Conservation (phyloP, 2,329 filamentous ascomycete genomes). For the Albophoma yamanashiensis region DNA sequence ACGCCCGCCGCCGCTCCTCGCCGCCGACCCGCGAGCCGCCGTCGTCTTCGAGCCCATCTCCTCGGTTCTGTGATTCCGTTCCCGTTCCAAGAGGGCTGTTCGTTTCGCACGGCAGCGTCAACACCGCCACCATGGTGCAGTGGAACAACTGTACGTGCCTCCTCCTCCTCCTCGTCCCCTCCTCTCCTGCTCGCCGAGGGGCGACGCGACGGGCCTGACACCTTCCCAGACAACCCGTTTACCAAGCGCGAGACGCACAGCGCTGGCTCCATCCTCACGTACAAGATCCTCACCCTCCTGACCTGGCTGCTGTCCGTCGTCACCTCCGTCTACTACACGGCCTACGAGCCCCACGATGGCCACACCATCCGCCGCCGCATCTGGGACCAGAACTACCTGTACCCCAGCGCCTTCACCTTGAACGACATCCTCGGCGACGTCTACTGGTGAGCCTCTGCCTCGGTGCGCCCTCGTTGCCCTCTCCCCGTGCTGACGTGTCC, state of each 20-base stretch:
- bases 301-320: slow-evolving; percentile 67
- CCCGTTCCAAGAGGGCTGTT: neutral
- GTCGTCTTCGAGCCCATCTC: neutral
- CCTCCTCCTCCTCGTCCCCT: too few species aligned
- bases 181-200: neutral
- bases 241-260: slow-evolving; percentile 57
- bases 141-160: neutral
- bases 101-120: neutral
- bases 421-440: slow-evolving; percentile 54
- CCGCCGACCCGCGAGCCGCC: neutral
- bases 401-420: slow-evolving; percentile 64
- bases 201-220: neutral
- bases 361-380: slow-evolving; percentile 50
- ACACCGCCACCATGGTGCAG: neutral
- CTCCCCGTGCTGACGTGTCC: neutral
- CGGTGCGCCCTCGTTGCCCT: neutral
- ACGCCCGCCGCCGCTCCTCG: neutral
- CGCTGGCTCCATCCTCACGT: slow-evolving; percentile 50
- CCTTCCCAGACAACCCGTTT: slow-evolving; percentile 61
- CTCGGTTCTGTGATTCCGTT: neutral
- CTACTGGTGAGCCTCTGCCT: slow-evolving; percentile 53
- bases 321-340: slow-evolving; percentile 63
- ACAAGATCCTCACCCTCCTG: slow-evolving; percentile 65
- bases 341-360: slow-evolving; percentile 54
- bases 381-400: slow-evolving; percentile 60